These are phyloP conservation scores for Acacia crassicarpa DNA, from an alignment of 306 rosid genomes.

Conservation along the genomic window DNA sequence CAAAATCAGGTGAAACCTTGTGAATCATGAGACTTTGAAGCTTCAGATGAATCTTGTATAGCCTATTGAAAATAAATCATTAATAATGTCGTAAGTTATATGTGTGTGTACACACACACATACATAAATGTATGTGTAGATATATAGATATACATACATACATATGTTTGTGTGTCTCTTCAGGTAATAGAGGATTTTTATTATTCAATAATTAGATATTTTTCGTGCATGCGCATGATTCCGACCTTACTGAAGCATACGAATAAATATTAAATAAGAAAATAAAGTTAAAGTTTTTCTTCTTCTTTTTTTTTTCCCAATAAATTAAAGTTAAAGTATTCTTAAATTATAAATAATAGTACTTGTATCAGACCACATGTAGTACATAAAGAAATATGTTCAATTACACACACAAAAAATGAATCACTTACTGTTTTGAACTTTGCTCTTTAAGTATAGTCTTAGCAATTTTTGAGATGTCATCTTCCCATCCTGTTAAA, in stretches of 20 bases:
- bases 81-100: not conserved
- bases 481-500: constrained; percentile 87
- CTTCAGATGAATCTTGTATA: constrained; percentile 64
- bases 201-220: not conserved
- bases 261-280: not conserved
- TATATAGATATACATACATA: too few species aligned
- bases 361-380: not conserved
- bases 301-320: too few species aligned
- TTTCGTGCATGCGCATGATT: not conserved
- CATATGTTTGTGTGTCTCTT: too few species aligned
- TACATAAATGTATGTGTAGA: too few species aligned
- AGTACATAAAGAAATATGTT: not conserved
- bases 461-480: constrained; percentile 66
- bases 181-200: too few species aligned
- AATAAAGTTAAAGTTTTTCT: not conserved
- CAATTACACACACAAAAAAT: not conserved
- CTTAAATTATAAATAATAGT: not conserved
- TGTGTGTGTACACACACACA: too few species aligned
- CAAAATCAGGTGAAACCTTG: constrained; percentile 54
- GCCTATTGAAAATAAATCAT: constrained; percentile 36
- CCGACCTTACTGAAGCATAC: not conserved
- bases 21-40: constrained; percentile 63
- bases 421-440: constrained; percentile 68
- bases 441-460: constrained; percentile 65
- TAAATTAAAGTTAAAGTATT: not conserved